Base-by-base conservation (phyloP, 1,284 basidiomycete genomes). In the Tranzscheliella williamsii region DNA sequence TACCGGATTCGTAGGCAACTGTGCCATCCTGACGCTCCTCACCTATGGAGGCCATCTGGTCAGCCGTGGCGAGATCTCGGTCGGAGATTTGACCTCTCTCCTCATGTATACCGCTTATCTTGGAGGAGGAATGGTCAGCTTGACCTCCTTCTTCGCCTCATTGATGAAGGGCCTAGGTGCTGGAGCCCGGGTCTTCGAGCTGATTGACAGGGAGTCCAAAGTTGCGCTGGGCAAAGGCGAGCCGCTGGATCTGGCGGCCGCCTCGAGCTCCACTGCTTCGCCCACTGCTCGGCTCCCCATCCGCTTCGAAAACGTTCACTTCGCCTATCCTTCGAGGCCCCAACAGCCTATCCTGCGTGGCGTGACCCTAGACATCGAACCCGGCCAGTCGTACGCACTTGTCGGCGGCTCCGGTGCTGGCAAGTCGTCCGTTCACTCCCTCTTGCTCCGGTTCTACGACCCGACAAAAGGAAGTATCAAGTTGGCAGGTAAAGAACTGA, bases 31-130 rank as follows among this genome's bases (percentile, higher is more conserved):
- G 33, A 90, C 87, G 38, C 79, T 98, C 27, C 82, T 98, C 26
- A 91, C 91, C 33, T 98, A 96, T 73, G 95, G 92, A 38, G 94
- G 94, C 1, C 88, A 88, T 30, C 84, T 98, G 4, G 94, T 97
- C 13, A 88, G 89, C 16, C 82, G 83, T 20, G 90, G 90, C 2
- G 84, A 85, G 31, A 94, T 98, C 70, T 87, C 90, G 5, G 73
- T 75, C 8, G 74, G 74, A n/a, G 74, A 76, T 20, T 40, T 76
- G 15, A 73, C 72, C 1, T 91, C 89, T 72, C 80, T 97, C 48
- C 81, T 98, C 60, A 85, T 97, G 56, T 97, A 98, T 79, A 93
- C 91, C 21, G 89, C 90, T 17, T 91, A 91, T 70, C 87, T 92
- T 32, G 89, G 90, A 11, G 86, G 84, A 5, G 78, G 78, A 2